Conservation (phyloP, 73 alveolate species). For the Tetrahymena elliotti region DNA sequence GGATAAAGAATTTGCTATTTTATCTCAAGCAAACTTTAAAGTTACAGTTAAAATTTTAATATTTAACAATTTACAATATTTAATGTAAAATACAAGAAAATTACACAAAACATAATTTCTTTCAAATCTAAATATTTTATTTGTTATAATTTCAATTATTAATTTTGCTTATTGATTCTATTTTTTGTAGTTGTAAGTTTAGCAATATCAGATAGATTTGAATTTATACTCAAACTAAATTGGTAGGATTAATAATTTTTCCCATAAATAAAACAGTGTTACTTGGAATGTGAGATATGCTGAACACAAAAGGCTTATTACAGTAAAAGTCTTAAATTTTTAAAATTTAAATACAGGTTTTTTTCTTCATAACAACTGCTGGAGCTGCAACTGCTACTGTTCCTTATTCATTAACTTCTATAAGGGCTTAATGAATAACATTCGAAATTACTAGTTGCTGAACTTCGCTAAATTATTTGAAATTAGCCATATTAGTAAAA, state of each 20-base stretch:
- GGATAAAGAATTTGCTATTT: no score
- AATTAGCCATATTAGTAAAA: background rate
- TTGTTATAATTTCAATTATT: no score
- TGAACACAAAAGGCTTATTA: background rate
- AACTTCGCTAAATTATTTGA: background rate
- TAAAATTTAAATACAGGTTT: background rate
- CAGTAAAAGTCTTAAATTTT: background rate
- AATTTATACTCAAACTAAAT: background rate
- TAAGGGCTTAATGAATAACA: background rate
- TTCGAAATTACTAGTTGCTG: background rate
- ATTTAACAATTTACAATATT: no score
- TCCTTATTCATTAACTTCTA: background rate
- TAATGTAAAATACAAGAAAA: no score
- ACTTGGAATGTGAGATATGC: background rate
- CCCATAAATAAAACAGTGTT: background rate
- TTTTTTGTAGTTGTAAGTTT: no score
- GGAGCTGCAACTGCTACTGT: background rate
- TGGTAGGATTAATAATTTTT: background rate
- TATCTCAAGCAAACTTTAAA: no score
- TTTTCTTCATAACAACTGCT: background rate
- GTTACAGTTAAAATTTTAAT: no score
- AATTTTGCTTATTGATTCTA: no score
- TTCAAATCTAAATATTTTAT: no score
- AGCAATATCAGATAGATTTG: no score
- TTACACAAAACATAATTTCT: no score